Evolutionary conservation across 768 basidiomycete genomes (phyloP), one percentile per base, ranked within the genome.

Genomic region (Boletus fagicola): DNA sequence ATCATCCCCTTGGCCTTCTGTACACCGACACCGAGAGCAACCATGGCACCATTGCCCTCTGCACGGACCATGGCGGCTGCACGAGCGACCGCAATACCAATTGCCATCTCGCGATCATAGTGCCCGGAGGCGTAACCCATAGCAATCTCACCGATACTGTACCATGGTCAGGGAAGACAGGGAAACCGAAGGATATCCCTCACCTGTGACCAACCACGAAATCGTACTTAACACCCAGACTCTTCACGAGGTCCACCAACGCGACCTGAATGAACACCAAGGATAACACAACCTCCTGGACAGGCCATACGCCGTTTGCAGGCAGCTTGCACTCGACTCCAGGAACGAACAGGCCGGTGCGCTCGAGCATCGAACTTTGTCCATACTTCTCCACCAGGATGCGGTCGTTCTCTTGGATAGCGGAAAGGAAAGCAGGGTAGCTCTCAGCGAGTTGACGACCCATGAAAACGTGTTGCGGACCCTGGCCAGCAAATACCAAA

Each of bases 81-180:
- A 57, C 74, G 74, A 16, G 72, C 74, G 12, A 68, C 64, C 12
- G 74, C 73, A n/a, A 75, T 64, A 38, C 69, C 74, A 35, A 75
- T 33, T 3, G 72, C 65, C 59, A 67, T 73, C 52, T 73, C 64
- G 47, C 66, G 74, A 43, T 74, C 65, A 39, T 71, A 71, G 24
- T 75, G 68, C 11, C 75, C 74, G 2, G 75, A 70, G 13, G 74
- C 72, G 28, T 76, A 76, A 42, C 72, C 66, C 66, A 75, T 75
- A 4, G 71, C 74, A 43, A 75, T 72, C 49, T 76, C 74, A 30
- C 74, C 72, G n/a, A 68, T 59, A 62, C 62, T 65, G 20, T 53
- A 24, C 11, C 45, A 39, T n/a, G 12, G 45, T 65, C 47, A 71
- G 53, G 38, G 35, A 26, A 16, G 38, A 42, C 8, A 49, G 44